Evolutionary conservation across 495 filamentous ascomycete genomes (phyloP).

Genomic region (Aspergillus coremiiformis): DNA sequence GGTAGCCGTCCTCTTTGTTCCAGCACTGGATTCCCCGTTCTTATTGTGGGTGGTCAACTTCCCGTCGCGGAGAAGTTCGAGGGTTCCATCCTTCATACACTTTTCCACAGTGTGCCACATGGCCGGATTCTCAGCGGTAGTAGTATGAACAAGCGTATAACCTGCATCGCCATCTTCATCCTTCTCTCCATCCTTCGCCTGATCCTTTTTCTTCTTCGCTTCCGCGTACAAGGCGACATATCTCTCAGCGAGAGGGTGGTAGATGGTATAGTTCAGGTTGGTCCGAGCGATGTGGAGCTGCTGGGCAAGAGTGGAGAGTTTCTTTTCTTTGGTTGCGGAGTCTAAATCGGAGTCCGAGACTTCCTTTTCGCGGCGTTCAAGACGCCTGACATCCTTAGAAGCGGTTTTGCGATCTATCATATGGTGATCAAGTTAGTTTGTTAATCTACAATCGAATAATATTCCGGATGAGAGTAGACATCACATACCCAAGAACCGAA

Average conservation of each 20-base stretch:
- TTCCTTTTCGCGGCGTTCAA: slow-evolving; percentile 45
- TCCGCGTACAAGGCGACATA: slow-evolving; percentile 72
- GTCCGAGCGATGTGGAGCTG: slow-evolving; percentile 66
- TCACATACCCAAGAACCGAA: slow-evolving; percentile 69
- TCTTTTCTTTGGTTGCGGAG: slow-evolving; percentile 39
- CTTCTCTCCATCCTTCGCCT: slow-evolving; percentile 6
- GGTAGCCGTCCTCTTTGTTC: slow-evolving; percentile 7
- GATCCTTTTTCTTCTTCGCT: slow-evolving; percentile 22
- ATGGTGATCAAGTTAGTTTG: not conserved
- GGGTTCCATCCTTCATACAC: slow-evolving; percentile 57
- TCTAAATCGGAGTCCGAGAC: slow-evolving; percentile 17
- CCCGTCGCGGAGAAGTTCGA: slow-evolving; percentile 49
- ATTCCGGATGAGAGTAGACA: not conserved
- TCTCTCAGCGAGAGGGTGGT: slow-evolving; percentile 69
- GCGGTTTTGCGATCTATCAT: slow-evolving; percentile 79
- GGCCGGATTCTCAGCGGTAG: slow-evolving; percentile 39
- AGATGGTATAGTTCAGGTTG: slow-evolving; percentile 79
- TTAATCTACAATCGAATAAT: not conserved
- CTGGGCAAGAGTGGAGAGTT: slow-evolving; percentile 39
- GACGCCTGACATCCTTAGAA: slow-evolving; percentile 55
- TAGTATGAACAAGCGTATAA: slow-evolving; percentile 2
- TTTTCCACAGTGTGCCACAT: slow-evolving; percentile 66
- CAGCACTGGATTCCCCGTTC: slow-evolving; percentile 9
- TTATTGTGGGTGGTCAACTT: slow-evolving; percentile 28
- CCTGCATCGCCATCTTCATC: slow-evolving; percentile 11